phyloP scores from a whole-genome alignment of 768 basidiomycete species.

The Asterophora parasitica region DNA sequence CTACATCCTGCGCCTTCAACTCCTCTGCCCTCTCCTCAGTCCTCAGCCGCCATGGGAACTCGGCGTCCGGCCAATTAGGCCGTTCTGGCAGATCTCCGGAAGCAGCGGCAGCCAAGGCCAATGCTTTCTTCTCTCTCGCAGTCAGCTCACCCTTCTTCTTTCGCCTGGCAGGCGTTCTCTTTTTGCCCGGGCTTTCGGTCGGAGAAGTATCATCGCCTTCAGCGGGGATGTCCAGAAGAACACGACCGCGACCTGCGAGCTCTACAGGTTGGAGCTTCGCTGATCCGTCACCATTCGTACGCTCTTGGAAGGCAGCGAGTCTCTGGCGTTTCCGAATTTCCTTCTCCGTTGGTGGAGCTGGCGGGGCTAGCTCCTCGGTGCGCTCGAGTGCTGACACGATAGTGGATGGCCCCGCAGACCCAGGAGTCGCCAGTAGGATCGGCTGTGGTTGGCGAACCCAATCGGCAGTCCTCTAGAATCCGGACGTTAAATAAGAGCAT shows the following conservation, averaged over 20 bases:
- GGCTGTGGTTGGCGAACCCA: constrained; percentile 58
- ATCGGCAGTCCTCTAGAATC: constrained; percentile 48
- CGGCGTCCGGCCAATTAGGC: constrained; percentile 75
- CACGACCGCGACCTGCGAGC: constrained; percentile 64
- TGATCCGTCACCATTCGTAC: constrained; percentile 24
- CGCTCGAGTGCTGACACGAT: constrained; percentile 38
- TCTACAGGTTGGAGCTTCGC: constrained; percentile 56
- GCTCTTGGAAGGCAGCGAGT: constrained; percentile 59
- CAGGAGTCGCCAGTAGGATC: constrained; percentile 35
- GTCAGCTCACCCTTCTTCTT: constrained; percentile 46
- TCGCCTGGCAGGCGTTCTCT: constrained; percentile 35
- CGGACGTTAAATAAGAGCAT: constrained; percentile 6
- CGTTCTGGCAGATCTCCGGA: constrained; percentile 35
- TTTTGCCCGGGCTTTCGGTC: constrained; percentile 33
- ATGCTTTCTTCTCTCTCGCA: constrained; percentile 29
- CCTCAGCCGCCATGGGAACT: constrained; percentile 74
- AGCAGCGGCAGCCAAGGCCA: constrained; percentile 16
- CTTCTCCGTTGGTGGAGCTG: constrained; percentile 44
- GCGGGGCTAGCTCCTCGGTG: constrained; percentile 27
- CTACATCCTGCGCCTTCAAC: constrained; percentile 50
- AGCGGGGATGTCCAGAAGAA: constrained; percentile 55
- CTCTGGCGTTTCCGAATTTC: constrained; percentile 65
- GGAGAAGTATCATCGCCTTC: constrained; percentile 28
- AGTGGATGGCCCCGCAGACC: constrained; percentile 36
- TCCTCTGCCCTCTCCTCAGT: constrained; percentile 49